These are phyloP conservation scores for Clarireedia homoeocarpa DNA, from an alignment of 2,329 filamentous ascomycete species.

Conservation along the genomic window DNA sequence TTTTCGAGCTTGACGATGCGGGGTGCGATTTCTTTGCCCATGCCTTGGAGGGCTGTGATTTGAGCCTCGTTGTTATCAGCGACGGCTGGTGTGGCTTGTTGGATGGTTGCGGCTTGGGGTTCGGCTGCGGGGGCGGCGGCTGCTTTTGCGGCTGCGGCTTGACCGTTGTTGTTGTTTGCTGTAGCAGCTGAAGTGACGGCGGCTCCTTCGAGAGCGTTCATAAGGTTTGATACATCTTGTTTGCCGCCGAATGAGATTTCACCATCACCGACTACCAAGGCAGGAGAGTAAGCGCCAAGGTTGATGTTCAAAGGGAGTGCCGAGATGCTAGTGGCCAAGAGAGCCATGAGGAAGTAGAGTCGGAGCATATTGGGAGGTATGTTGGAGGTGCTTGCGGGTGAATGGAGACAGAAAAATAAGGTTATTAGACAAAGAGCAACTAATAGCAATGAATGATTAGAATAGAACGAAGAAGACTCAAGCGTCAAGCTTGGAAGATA, in stretches of 20 bases:
- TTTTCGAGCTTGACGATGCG: slow-evolving; percentile 3
- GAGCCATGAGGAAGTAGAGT: slow-evolving; percentile 2
- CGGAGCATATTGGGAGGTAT: slow-evolving; percentile 1
- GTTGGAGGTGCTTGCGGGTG: not conserved
- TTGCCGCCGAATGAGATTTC: slow-evolving; percentile 9
- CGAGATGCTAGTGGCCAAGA: slow-evolving; percentile 7
- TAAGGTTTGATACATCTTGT: slow-evolving; percentile 7
- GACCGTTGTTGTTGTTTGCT: not conserved
- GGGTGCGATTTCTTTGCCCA: slow-evolving; percentile 10
- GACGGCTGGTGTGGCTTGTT: slow-evolving; percentile 8
- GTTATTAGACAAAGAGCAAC: too few relatives aligned
- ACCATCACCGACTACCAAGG: slow-evolving; percentile 11
- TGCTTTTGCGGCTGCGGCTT: not conserved
- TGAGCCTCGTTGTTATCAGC: slow-evolving; percentile 11
- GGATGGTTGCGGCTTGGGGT: slow-evolving; percentile 8
- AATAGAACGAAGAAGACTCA: not conserved
- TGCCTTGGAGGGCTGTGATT: slow-evolving; percentile 6
- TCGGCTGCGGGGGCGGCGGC: slow-evolving; percentile 3
- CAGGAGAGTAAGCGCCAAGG: slow-evolving; percentile 6
- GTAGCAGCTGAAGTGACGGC: not conserved
- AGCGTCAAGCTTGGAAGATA: slow-evolving; percentile 6
- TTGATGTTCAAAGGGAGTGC: slow-evolving; percentile 9
- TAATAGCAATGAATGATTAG: not conserved
- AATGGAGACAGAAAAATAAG: not conserved
- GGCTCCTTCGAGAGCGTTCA: slow-evolving; percentile 4